Evolutionary conservation across 371 early-diverging fungal genomes (phyloP), one percentile per base, ranked within the genome.

Genomic region (Lichtheimia ramosa): DNA sequence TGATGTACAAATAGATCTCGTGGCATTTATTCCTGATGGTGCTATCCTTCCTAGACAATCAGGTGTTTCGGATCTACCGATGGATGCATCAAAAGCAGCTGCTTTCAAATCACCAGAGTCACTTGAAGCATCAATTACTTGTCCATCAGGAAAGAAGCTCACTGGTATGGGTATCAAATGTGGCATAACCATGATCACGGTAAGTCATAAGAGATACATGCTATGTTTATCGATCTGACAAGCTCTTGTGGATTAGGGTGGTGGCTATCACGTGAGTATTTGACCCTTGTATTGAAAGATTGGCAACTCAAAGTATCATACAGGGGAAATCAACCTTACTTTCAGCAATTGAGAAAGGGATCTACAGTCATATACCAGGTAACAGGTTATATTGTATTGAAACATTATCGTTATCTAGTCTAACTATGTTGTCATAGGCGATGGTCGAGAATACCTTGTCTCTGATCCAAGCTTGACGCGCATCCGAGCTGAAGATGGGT

Each of bases 271-370:
- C 54, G 63, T 56, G 51, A 25, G 57, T 51, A 16, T 51, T 23
- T 5, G 34, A 34, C 34, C 34, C 5, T 34, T 8, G 10, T 34
- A 2, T 5, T 8, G 8, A 34, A 34, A 34, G 34, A 34, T 5
- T 8, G 8, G 34, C 8, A 34, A 34, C 34, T 34, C 34, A 34
- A 34, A 34, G 10, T 10, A 34, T 34, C 2, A 34, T 34, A 15
- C 24, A 61, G 62, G 84, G 84, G 10, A 84, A 84, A 54, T 78
- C 80, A 12, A 84, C 84, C 1, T 63, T 84, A 6, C 68, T 84
- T 7, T 68, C 79, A 49, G 76, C 83, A 1, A 51, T 83, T 1
- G 71, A 81, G 62, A 51, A 54, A 15, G 84, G 84, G 3, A 68
- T 81, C 7, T 83, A 81, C 64, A 79, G 76, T 61, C 77, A 83